phyloP scores from a whole-genome alignment of 192 early-diverging fungal genomes.

The Jimgerdemannia lactiflua region DNA sequence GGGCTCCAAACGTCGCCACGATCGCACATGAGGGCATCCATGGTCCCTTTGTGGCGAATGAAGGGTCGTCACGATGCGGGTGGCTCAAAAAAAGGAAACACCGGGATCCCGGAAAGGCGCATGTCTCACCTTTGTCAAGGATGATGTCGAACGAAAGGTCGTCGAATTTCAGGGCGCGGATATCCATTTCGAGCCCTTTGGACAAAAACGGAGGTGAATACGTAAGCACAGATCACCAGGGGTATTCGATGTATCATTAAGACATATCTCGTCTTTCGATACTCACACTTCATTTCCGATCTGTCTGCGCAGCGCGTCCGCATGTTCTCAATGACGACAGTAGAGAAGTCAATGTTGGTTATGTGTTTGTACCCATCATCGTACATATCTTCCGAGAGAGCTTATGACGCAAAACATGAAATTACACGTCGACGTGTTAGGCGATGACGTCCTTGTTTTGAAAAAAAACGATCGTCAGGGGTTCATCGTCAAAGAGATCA shows the following conservation, averaged over 20 bases:
- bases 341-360: constrained; percentile 80
- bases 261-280: not conserved
- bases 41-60: constrained; percentile 40
- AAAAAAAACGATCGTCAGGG: too few species aligned
- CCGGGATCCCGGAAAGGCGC: not conserved
- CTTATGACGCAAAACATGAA: constrained; percentile 17
- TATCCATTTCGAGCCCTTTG: constrained; percentile 72
- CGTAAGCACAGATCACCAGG: not conserved
- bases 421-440: not conserved
- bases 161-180: constrained; percentile 64
- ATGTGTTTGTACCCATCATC: constrained; percentile 70
- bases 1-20: constrained; percentile 90
- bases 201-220: not conserved
- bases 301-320: constrained; percentile 39
- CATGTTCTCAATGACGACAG: constrained; percentile 80
- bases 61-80: not conserved
- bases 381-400: constrained; percentile 77
- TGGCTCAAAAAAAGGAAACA: not conserved
- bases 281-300: constrained; percentile 55
- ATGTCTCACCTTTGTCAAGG: constrained; percentile 73
- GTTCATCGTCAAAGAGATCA: too few species aligned
- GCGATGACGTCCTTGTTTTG: not conserved
- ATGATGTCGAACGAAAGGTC: constrained; percentile 66
- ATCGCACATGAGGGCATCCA: constrained; percentile 89
- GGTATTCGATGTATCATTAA: not conserved